phyloP scores from a whole-genome alignment of 176 grass and related monocot genomes.

The Triticum urartu region DNA sequence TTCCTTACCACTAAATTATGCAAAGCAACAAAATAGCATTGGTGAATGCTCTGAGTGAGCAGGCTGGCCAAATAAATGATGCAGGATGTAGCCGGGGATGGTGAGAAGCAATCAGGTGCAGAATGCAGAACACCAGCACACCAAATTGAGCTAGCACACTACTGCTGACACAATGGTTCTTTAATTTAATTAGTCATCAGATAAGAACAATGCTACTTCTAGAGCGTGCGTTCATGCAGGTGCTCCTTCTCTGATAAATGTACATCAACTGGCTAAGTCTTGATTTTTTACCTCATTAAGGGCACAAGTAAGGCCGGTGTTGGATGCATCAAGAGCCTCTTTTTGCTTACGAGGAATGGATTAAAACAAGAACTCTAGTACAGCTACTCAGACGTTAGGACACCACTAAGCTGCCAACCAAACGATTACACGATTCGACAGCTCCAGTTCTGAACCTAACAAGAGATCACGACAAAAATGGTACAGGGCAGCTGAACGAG shows the following conservation, averaged over 20 bases:
- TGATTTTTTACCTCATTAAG: not conserved
- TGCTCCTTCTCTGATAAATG: constrained; percentile 34
- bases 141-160: too few species aligned
- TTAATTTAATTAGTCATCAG: too few species aligned
- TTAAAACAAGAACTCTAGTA: not conserved
- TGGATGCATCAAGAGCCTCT: not conserved
- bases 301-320: too few species aligned
- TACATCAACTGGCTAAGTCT: constrained; percentile 4
- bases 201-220: too few species aligned
- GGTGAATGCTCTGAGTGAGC: too few species aligned
- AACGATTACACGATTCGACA: not conserved
- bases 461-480: not conserved
- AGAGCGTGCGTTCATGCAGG: not conserved
- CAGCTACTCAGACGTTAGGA: not conserved
- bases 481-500: not conserved
- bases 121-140: too few species aligned
- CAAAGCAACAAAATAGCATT: too few species aligned
- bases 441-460: not conserved
- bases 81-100: too few species aligned
- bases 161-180: too few species aligned
- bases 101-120: too few species aligned
- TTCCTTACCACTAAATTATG: not conserved
- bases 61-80: too few species aligned
- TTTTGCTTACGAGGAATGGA: not conserved
- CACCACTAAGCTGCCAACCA: not conserved